Evolutionary conservation across 495 filamentous ascomycete species (phyloP), one percentile per base, ranked within the genome.

Genomic region (Baudoinia panamericana): DNA sequence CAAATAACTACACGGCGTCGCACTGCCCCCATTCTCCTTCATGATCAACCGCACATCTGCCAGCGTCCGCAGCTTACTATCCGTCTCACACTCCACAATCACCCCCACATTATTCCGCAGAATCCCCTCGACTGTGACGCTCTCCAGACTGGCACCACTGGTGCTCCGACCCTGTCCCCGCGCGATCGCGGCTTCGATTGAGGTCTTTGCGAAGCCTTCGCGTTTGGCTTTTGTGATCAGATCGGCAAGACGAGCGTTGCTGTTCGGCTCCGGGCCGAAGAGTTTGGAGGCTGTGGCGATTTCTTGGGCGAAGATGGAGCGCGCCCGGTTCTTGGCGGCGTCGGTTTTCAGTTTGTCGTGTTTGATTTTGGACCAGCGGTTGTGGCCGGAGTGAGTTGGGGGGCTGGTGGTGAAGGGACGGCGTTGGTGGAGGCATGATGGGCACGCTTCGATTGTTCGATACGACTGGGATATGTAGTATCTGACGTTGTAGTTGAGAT

Each of bases 271-370:
- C 7, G 83, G 60, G 21, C 86, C 90, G 63, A 61, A 64, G 55
- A 73, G 55, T 54, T 75, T 75, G 16, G 67, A 69, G 12, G 73
- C 74, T 27, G 71, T 56, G 33, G 68, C 54, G 43, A 83, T 67
- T 41, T 68, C 61, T 32, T 71, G 60, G 26, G 68, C 39, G 48
- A 72, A 63, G 20, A 47, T 28, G 16, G 52, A 58, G 7, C 73
- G 63, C 39, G 63, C 50, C 12, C 59, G 50, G 40, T 59, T 72
- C 53, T 73, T 80, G 48, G 65, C 66, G 10, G 57, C 57, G 62
- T 95, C 87, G 46, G 74, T 74, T 49, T 75, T 79, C 27, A 73
- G 82, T 60, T 99, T 99, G 62, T 87, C 83, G 57, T 99, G 92
- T 49, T 76, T 81, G 62, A 95, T 95, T 48, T 87, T 90, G 25